A percentile compares a stretch with the other conserved stretches of the same genome.
Evolutionary conservation across 495 filamentous ascomycete species (phyloP).

Genomic region (Xylaria scruposa): DNA sequence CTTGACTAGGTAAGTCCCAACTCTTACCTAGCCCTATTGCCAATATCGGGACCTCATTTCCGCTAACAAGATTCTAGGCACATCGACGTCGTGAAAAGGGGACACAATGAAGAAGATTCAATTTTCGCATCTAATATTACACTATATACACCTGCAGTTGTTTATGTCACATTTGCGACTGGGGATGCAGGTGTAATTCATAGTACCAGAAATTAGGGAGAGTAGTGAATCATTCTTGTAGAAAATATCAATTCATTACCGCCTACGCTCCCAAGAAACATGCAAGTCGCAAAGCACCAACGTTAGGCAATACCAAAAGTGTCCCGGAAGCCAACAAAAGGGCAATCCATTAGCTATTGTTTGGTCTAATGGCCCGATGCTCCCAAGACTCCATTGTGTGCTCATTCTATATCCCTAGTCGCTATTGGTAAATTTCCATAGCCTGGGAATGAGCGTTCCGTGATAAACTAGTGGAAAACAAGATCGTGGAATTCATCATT

Average conservation of each 20-base stretch:
- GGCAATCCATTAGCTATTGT: not conserved
- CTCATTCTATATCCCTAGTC: slow-evolving; percentile 11
- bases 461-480: slow-evolving; percentile 11
- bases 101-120: too few species aligned
- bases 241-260: slow-evolving; percentile 22
- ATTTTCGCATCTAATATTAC: slow-evolving; percentile 1
- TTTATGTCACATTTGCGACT: not conserved
- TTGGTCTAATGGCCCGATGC: not conserved
- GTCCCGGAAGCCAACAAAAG: not conserved
- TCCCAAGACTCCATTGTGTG: slow-evolving; percentile 3
- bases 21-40: not conserved
- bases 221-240: not conserved
- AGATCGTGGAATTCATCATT: slow-evolving; percentile 17
- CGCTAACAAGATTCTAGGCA: not conserved
- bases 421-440: not conserved
- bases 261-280: slow-evolving; percentile 8
- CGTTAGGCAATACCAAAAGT: not conserved
- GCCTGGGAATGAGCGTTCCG: not conserved
- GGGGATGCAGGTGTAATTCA: not conserved
- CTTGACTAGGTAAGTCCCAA: not conserved
- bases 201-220: not conserved
- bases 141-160: slow-evolving; percentile 12
- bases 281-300: slow-evolving; percentile 1
- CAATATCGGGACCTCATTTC: not conserved
- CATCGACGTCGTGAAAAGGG: not conserved